phyloP scores from a whole-genome alignment of 306 rosid genomes.

The Sophora flavescens region DNA sequence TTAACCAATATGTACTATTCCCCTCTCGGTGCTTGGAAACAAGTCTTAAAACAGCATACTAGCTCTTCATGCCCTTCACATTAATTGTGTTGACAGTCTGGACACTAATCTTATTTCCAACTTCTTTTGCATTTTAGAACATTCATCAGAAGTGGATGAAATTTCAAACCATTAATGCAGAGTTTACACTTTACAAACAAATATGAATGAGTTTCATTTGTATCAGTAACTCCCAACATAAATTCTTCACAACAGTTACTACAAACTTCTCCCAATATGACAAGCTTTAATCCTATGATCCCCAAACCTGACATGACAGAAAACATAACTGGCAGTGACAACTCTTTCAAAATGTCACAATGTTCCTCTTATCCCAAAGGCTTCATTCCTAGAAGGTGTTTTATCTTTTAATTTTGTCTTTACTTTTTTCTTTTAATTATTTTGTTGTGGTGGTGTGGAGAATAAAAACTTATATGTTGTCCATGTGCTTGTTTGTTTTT shows the following conservation, averaged over 20 bases:
- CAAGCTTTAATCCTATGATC: constrained; percentile 24
- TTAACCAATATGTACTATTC: too few relatives aligned
- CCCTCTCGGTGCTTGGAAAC: too few relatives aligned
- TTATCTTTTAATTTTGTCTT: neutral
- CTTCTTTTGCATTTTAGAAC: neutral
- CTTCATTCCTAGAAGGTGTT: constrained; percentile 65
- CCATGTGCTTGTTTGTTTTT: neutral
- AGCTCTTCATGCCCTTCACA: neutral
- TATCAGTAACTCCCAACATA: constrained; percentile 10
- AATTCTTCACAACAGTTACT: constrained; percentile 15
- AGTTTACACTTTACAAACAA: neutral
- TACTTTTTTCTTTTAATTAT: neutral
- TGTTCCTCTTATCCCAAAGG: constrained; percentile 24
- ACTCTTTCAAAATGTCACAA: constrained; percentile 28
- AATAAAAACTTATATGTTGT: neutral
- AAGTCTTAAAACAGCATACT: too few relatives aligned
- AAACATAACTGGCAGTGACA: neutral
- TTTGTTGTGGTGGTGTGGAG: constrained; percentile 3
- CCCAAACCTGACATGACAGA: constrained; percentile 6
- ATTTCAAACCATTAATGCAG: neutral
- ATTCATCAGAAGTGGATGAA: neutral
- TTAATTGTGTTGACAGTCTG: neutral
- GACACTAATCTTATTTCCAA: neutral
- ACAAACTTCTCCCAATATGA: constrained; percentile 17
- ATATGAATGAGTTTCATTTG: neutral